These are phyloP conservation scores for Aspergillus luchuensis DNA, from an alignment of 2,329 filamentous ascomycete genomes.

Conservation along the genomic window DNA sequence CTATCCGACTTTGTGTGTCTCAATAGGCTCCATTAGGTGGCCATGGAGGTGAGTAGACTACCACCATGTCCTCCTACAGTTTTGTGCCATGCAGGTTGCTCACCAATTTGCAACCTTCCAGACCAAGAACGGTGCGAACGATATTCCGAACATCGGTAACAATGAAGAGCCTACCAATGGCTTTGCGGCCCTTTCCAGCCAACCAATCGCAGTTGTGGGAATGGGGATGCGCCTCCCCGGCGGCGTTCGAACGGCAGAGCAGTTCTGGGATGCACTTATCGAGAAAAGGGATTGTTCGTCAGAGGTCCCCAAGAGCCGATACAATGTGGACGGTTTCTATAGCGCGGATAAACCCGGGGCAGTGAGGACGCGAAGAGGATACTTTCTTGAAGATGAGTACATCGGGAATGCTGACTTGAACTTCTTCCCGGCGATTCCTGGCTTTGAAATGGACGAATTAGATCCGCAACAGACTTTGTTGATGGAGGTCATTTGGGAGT, in stretches of 20 bases:
- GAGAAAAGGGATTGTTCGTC: constrained; percentile 21
- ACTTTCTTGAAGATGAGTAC: constrained; percentile 37
- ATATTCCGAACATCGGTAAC: too few species aligned
- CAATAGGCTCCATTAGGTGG: too few species aligned
- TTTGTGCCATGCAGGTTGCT: too few species aligned
- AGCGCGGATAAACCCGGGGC: constrained; percentile 14
- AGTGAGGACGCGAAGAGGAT: constrained; percentile 20
- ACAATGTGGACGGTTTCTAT: constrained; percentile 29
- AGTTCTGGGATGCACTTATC: constrained; percentile 28
- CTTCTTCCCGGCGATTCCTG: constrained; percentile 24
- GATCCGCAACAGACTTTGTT: constrained; percentile 37
- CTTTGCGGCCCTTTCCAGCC: too few species aligned
- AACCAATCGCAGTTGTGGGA: constrained; percentile 25
- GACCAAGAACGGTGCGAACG: too few species aligned
- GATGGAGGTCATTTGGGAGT: constrained; percentile 31
- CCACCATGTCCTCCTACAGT: too few species aligned
- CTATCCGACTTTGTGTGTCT: too few species aligned
- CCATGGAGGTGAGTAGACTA: too few species aligned
- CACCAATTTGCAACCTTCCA: too few species aligned
- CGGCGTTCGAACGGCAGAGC: constrained; percentile 14
- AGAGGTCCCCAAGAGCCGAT: constrained; percentile 27
- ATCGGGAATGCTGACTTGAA: constrained; percentile 28
- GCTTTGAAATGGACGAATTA: too few species aligned
- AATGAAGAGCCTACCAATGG: too few species aligned
- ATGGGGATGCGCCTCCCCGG: constrained; percentile 30